Evolutionary conservation across 1,284 basidiomycete genomes (phyloP).

Genomic region (Abortiporus biennis): DNA sequence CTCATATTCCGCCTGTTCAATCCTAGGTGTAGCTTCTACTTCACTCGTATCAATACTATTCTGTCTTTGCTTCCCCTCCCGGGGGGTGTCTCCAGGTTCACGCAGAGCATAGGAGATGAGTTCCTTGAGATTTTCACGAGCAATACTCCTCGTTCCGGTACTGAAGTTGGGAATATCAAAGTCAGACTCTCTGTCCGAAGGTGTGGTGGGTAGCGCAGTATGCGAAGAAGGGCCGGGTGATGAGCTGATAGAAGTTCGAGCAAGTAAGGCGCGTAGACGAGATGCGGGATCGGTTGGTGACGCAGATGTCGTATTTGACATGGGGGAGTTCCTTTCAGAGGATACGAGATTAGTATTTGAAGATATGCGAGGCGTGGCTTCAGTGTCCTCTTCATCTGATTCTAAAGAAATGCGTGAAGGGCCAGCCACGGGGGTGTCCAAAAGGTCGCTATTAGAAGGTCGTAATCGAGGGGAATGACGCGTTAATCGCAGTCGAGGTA

Average conservation of each 20-base stretch:
- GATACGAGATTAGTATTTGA: slow-evolving; percentile 20
- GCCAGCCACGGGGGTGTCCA: slow-evolving; percentile 27
- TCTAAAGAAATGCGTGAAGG: slow-evolving; percentile 28
- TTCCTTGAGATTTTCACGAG: slow-evolving; percentile 51
- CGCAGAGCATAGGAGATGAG: slow-evolving; percentile 59
- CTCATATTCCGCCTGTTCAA: slow-evolving; percentile 34
- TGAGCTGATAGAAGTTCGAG: too few species aligned
- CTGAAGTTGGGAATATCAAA: slow-evolving; percentile 41
- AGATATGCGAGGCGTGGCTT: slow-evolving; percentile 43
- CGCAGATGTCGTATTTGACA: background rate
- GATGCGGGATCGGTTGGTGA: slow-evolving; percentile 10
- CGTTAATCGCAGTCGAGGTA: slow-evolving; percentile 18
- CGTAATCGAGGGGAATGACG: slow-evolving; percentile 11
- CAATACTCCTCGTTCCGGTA: slow-evolving; percentile 39
- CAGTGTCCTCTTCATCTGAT: slow-evolving; percentile 35
- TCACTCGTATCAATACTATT: slow-evolving; percentile 61
- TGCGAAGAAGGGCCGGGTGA: too few species aligned
- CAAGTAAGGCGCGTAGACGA: slow-evolving; percentile 14
- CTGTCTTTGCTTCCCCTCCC: slow-evolving; percentile 36
- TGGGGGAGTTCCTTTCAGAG: slow-evolving; percentile 10
- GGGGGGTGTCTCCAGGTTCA: slow-evolving; percentile 56
- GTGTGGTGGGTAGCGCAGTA: slow-evolving; percentile 22
- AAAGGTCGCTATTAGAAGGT: too few species aligned
- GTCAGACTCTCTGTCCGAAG: slow-evolving; percentile 57
- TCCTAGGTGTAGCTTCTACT: slow-evolving; percentile 47